Percentiles rank a stretch among this genome's conserved stretches.
Evolutionary conservation across 2,329 filamentous ascomycete species (phyloP).

Genomic region (Moelleriella libera): DNA sequence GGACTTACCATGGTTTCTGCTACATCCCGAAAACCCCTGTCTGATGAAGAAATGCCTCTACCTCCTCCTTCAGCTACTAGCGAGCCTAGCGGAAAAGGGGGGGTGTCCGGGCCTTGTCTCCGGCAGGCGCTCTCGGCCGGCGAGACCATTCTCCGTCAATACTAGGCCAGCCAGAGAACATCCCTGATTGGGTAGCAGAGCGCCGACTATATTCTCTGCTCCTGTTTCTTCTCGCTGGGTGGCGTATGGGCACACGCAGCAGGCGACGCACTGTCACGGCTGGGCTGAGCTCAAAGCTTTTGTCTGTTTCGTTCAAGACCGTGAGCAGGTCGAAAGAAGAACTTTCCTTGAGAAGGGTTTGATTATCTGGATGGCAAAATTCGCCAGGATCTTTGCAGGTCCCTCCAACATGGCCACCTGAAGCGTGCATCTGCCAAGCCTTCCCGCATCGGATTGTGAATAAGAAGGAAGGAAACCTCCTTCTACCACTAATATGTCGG

Average conservation of each 20-base stretch:
- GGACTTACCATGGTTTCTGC: not conserved
- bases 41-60: not conserved
- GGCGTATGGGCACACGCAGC: no score
- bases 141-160: not conserved
- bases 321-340: no score
- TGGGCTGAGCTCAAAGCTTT: no score
- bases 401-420: not conserved
- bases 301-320: no score
- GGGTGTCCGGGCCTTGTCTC: constrained; percentile 1
- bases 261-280: no score
- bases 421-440: constrained; percentile 2
- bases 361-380: no score
- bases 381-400: not conserved
- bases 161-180: not conserved
- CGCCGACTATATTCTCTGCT: no score
- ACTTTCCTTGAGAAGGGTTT: no score
- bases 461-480: not conserved
- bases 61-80: not conserved
- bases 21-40: not conserved
- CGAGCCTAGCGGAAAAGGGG: not conserved
- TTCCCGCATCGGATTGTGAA: not conserved
- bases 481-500: not conserved
- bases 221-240: no score
- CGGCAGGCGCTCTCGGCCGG: constrained; percentile 5
- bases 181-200: not conserved